These are phyloP conservation scores for Amanita exitialis DNA, from an alignment of 768 basidiomycete species.

Conservation along the genomic window DNA sequence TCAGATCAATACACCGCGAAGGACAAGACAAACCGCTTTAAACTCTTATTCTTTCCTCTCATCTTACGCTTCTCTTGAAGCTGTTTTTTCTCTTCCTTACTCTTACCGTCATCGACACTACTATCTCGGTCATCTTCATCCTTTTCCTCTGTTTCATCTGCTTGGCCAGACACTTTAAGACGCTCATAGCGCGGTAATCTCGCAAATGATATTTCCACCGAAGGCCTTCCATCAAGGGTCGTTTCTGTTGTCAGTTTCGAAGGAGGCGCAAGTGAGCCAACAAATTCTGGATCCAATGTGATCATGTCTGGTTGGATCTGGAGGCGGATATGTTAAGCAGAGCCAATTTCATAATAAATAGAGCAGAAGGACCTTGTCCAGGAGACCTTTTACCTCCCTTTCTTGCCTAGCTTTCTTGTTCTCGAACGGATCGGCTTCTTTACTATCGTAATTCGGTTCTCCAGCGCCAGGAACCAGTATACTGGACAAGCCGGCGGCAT, in stretches of 20 bases:
- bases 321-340: neutral
- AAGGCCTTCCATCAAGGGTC: slow-evolving; percentile 26
- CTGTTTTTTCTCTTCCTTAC: slow-evolving; percentile 19
- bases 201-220: slow-evolving; percentile 47
- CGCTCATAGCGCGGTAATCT: slow-evolving; percentile 74
- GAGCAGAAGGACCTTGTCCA: slow-evolving; percentile 64
- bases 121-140: slow-evolving; percentile 31
- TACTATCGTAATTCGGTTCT: slow-evolving; percentile 90
- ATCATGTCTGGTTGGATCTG: slow-evolving; percentile 93
- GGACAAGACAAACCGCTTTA: slow-evolving; percentile 42
- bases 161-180: slow-evolving; percentile 62
- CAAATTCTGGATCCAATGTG: slow-evolving; percentile 66
- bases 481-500: slow-evolving; percentile 68
- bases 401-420: slow-evolving; percentile 72
- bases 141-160: slow-evolving; percentile 52
- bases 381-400: slow-evolving; percentile 78
- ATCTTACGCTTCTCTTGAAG: slow-evolving; percentile 66
- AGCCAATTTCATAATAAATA: neutral
- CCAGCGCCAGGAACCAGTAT: slow-evolving; percentile 89
- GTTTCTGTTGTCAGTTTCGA: slow-evolving; percentile 46
- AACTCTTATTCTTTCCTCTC: slow-evolving; percentile 79
- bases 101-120: slow-evolving; percentile 28
- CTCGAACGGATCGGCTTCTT: slow-evolving; percentile 94
- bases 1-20: neutral
- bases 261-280: slow-evolving; percentile 58